Conservation (phyloP, 345 rosid genomes). For the Euphorbia pulcherrima region DNA sequence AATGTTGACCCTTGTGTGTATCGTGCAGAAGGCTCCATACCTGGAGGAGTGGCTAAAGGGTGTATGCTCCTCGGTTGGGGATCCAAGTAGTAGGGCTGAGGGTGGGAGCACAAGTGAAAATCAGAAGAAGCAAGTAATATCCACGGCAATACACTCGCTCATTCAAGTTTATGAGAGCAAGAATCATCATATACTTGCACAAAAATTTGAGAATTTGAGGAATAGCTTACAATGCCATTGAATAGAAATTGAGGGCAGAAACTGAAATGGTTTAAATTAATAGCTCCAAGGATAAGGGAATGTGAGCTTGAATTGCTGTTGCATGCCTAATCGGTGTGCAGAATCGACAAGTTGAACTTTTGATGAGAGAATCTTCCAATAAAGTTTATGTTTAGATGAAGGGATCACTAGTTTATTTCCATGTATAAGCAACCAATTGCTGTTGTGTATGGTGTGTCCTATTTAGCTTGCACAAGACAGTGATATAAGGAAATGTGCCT, state of each 20-base stretch:
- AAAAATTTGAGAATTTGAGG: constrained; percentile 43
- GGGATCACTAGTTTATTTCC: not conserved
- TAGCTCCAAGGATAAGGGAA: not conserved
- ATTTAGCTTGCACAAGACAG: too few relatives aligned
- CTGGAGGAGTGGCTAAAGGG: constrained; percentile 86
- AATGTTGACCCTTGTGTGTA: constrained; percentile 16
- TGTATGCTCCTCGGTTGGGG: constrained; percentile 50
- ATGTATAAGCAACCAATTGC: not conserved
- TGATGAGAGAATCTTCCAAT: not conserved
- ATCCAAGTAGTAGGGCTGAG: constrained; percentile 29
- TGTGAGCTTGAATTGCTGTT: not conserved
- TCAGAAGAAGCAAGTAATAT: constrained; percentile 71
- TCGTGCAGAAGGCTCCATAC: constrained; percentile 56
- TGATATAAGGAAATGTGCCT: not conserved
- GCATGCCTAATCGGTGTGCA: too few relatives aligned
- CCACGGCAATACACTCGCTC: constrained; percentile 57
- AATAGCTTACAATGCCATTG: constrained; percentile 14
- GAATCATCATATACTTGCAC: constrained; percentile 29
- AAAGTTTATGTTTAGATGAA: not conserved
- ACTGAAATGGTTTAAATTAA: not conserved
- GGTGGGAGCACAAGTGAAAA: constrained; percentile 31
- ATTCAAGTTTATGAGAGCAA: constrained; percentile 39
- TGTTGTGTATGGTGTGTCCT: not conserved
- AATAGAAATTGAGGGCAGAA: not conserved
- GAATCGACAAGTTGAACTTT: not conserved